Percentiles rank a stretch among this genome's conserved stretches.
These are phyloP conservation scores for Globisporangium nagaii DNA, from an alignment of 352 stramenopile genomes.

Conservation along the genomic window DNA sequence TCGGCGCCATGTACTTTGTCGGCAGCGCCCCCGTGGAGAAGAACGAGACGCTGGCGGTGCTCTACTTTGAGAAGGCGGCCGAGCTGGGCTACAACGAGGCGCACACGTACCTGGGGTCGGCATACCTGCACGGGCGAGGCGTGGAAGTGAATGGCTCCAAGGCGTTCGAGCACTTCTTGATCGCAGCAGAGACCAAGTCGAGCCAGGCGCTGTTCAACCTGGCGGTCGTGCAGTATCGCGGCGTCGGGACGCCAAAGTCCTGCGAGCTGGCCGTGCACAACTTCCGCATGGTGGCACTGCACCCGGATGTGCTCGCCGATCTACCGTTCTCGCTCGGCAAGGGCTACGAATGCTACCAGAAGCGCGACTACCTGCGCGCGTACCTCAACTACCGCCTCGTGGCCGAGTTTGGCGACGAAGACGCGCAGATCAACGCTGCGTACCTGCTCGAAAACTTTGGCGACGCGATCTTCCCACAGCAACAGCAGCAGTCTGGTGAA, in stretches of 20 bases:
- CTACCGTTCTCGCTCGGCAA: constrained; percentile 66
- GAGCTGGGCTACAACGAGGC: constrained; percentile 53
- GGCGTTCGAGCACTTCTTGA: constrained; percentile 57
- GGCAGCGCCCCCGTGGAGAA: constrained; percentile 29
- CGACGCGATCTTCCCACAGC: constrained; percentile 26
- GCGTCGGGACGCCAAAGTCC: constrained; percentile 39
- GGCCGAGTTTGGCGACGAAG: constrained; percentile 55
- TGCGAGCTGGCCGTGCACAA: constrained; percentile 40
- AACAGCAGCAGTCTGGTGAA: background rate
- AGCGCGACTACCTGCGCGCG: constrained; percentile 55
- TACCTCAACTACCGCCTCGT: constrained; percentile 69
- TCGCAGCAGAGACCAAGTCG: constrained; percentile 41
- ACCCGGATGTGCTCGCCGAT: constrained; percentile 36
- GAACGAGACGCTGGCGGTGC: constrained; percentile 53
- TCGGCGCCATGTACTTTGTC: constrained; percentile 61
- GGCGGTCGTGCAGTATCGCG: constrained; percentile 69
- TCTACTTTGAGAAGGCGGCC: constrained; percentile 57
- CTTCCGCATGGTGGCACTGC: constrained; percentile 63
- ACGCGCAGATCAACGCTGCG: constrained; percentile 61
- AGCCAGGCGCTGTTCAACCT: constrained; percentile 64
- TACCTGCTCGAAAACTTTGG: constrained; percentile 64
- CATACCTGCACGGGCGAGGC: constrained; percentile 57
- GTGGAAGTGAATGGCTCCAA: constrained; percentile 35
- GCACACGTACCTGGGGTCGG: constrained; percentile 62
- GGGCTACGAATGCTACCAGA: constrained; percentile 56